Evolutionary conservation across 148 eudicot genomes (phyloP).

Genomic region (Selenicereus undatus): DNA sequence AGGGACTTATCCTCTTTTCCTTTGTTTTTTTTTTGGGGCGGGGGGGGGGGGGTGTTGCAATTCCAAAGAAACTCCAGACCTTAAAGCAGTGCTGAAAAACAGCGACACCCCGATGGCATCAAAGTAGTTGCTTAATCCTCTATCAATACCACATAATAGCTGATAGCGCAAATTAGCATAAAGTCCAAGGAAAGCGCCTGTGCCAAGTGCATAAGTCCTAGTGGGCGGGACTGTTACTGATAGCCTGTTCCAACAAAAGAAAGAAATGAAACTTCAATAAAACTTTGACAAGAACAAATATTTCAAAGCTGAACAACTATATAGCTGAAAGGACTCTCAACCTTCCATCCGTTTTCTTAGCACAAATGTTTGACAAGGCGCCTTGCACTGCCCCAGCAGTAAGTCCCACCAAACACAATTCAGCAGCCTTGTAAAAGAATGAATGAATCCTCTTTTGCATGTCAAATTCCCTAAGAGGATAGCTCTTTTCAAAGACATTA

Average conservation of each 20-base stretch:
- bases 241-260: conserved; percentile 38
- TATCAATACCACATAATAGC: conserved; percentile 76
- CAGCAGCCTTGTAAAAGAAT: conserved; percentile 88
- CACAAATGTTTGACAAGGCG: conserved; percentile 57
- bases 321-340: conserved; percentile 21
- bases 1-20: not conserved
- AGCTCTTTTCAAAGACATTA: conserved; percentile 85
- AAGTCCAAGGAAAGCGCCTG: conserved; percentile 85
- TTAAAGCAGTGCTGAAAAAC: conserved; percentile 70
- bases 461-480: conserved; percentile 82
- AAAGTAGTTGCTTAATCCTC: conserved; percentile 59
- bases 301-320: not conserved
- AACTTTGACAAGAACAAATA: not conserved
- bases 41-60: not conserved
- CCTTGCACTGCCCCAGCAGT: conserved; percentile 87
- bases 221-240: conserved; percentile 78
- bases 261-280: conserved; percentile 1
- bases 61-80: conserved; percentile 38
- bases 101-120: conserved; percentile 80
- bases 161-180: conserved; percentile 87
- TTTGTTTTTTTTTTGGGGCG: not conserved
- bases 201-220: conserved; percentile 80
- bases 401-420: conserved; percentile 79
- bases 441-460: conserved; percentile 84
- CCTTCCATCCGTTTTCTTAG: conserved; percentile 85